phyloP scores from a whole-genome alignment of 495 filamentous ascomycete genomes.

The Clohesyomyces aquaticus region DNA sequence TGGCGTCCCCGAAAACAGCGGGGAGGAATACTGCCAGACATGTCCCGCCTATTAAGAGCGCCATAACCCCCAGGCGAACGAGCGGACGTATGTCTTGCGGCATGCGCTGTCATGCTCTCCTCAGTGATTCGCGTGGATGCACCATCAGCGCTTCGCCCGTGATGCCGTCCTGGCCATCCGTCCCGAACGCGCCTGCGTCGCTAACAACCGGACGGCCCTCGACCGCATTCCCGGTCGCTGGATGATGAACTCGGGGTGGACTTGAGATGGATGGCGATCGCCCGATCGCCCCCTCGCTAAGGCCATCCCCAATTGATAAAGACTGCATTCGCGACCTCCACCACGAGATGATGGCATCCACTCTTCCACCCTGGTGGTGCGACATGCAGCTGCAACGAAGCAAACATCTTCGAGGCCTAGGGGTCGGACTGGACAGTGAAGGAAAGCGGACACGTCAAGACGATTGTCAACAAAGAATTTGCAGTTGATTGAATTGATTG shows the following conservation, averaged over 20 bases:
- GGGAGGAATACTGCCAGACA: background rate
- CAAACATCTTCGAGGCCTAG: too few relatives aligned
- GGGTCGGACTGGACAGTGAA: background rate
- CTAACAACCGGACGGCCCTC: too few relatives aligned
- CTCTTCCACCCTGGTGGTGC: background rate
- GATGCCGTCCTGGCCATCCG: too few relatives aligned
- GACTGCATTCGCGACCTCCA: background rate
- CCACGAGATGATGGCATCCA: background rate
- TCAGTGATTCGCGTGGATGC: too few relatives aligned
- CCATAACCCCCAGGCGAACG: too few relatives aligned
- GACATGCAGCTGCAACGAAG: background rate
- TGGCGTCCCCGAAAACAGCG: too few relatives aligned
- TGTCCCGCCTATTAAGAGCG: constrained; percentile 1
- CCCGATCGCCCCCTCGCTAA: background rate
- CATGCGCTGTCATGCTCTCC: too few relatives aligned
- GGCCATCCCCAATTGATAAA: background rate
- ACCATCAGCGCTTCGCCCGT: too few relatives aligned
- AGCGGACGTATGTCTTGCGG: too few relatives aligned
- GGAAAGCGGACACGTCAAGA: background rate
- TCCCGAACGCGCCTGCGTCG: too few relatives aligned
- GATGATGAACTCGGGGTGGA: background rate
- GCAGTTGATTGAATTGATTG: background rate
- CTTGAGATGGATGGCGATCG: background rate
- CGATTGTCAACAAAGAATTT: background rate
- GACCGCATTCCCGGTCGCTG: background rate